Conservation (phyloP, 352 stramenopile species). For the Phytophthora uliginosa region DNA sequence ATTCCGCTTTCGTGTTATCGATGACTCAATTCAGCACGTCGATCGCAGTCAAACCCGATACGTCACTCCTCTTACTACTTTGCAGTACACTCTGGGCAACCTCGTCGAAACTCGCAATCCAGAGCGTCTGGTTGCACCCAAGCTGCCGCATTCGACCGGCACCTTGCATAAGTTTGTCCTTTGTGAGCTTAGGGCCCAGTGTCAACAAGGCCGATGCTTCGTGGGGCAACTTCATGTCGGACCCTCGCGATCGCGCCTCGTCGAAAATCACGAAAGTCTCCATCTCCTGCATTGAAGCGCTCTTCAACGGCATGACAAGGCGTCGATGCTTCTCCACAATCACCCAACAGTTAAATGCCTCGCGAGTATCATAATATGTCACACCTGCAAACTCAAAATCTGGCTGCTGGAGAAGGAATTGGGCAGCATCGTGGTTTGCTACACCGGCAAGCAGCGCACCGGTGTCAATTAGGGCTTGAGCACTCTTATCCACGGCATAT, state of each 20-base stretch:
- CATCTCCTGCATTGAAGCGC: slow-evolving; percentile 76
- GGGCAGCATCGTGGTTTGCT: slow-evolving; percentile 17
- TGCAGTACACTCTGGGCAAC: slow-evolving; percentile 63
- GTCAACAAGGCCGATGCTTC: slow-evolving; percentile 85
- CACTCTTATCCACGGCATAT: too few species aligned
- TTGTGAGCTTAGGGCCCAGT: slow-evolving; percentile 86
- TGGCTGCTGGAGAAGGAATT: slow-evolving; percentile 36
- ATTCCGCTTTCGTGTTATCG: slow-evolving; percentile 77
- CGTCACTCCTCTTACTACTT: slow-evolving; percentile 10
- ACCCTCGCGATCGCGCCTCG: slow-evolving; percentile 87
- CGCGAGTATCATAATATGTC: slow-evolving; percentile 83
- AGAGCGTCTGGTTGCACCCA: slow-evolving; percentile 70
- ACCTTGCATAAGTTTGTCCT: slow-evolving; percentile 95
- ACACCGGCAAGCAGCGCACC: slow-evolving; percentile 36
- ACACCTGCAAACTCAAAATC: slow-evolving; percentile 63
- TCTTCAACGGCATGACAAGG: slow-evolving; percentile 54
- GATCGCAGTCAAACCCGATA: slow-evolving; percentile 1
- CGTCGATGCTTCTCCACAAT: slow-evolving; percentile 68
- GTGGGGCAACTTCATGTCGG: slow-evolving; percentile 90
- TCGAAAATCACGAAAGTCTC: slow-evolving; percentile 94
- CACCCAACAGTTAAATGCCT: slow-evolving; percentile 74
- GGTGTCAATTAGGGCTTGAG: neutral
- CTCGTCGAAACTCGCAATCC: slow-evolving; percentile 74
- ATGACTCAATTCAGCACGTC: slow-evolving; percentile 86
- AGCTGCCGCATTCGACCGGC: slow-evolving; percentile 89